A percentile compares a stretch with the other conserved stretches of the same genome.
phyloP scores from a whole-genome alignment of 805 yeast species.

The Candida nitratophila region DNA sequence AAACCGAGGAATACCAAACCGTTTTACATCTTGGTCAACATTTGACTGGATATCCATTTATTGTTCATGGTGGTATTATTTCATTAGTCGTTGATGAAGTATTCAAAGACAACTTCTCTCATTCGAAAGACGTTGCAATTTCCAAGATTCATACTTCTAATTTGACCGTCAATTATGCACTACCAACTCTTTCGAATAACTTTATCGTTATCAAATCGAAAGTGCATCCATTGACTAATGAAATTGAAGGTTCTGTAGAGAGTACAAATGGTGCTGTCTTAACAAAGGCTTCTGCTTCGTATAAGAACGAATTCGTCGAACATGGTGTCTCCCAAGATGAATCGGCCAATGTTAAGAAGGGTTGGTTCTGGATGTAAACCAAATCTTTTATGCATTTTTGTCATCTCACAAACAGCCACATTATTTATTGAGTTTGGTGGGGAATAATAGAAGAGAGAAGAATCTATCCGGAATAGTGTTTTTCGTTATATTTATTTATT shows the following conservation, averaged over 20 bases:
- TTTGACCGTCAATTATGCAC: constrained; percentile 46
- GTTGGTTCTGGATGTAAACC: constrained; percentile 11
- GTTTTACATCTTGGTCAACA: constrained; percentile 72
- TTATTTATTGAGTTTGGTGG: too few species aligned
- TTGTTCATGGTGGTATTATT: constrained; percentile 84
- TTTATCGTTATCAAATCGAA: constrained; percentile 61
- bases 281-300: constrained; percentile 48
- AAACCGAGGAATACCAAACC: constrained; percentile 52
- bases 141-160: constrained; percentile 36
- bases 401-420: too few species aligned
- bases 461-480: neutral
- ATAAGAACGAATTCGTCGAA: constrained; percentile 1
- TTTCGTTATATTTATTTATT: neutral
- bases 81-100: constrained; percentile 78
- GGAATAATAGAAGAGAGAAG: too few species aligned
- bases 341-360: neutral
- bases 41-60: constrained; percentile 79
- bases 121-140: constrained; percentile 13
- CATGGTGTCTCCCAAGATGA: neutral
- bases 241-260: constrained; percentile 46
- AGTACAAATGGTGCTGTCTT: constrained; percentile 45
- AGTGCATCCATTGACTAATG: constrained; percentile 26
- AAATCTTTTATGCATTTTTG: too few species aligned
- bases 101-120: constrained; percentile 35
- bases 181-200: constrained; percentile 75